Evolutionary conservation across 352 stramenopile genomes (phyloP).

Genomic region (Pythium monospermum): DNA sequence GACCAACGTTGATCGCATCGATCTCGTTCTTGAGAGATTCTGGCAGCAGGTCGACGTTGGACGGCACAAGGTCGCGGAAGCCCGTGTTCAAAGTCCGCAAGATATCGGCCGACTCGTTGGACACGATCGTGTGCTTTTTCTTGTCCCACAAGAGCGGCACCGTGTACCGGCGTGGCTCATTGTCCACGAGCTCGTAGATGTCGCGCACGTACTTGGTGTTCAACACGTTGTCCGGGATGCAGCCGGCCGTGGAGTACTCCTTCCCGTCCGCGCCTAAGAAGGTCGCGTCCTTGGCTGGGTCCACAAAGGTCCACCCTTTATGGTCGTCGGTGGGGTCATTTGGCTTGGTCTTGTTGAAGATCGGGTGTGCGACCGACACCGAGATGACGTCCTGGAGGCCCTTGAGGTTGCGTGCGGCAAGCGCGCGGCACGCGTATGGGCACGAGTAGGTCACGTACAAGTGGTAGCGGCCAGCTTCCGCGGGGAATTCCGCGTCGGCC

Average conservation of each 20-base stretch:
- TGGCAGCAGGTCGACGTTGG: slow-evolving; percentile 86
- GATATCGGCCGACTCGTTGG: slow-evolving; percentile 95
- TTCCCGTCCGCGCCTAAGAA: slow-evolving; percentile 26
- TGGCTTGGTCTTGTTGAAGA: slow-evolving; percentile 39
- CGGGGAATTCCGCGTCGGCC: slow-evolving; percentile 25
- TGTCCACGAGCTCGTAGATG: slow-evolving; percentile 75
- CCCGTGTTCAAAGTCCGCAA: slow-evolving; percentile 92
- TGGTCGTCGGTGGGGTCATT: slow-evolving; percentile 44
- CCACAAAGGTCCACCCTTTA: slow-evolving; percentile 83
- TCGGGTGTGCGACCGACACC: slow-evolving; percentile 73
- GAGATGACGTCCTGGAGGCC: slow-evolving; percentile 88
- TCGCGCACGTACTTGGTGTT: slow-evolving; percentile 72
- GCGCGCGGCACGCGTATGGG: slow-evolving; percentile 57
- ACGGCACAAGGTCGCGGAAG: slow-evolving; percentile 82
- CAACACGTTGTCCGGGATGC: slow-evolving; percentile 55
- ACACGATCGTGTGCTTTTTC: slow-evolving; percentile 92
- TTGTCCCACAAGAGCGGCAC: slow-evolving; percentile 95
- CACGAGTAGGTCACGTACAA: slow-evolving; percentile 92
- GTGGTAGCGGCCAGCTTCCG: slow-evolving; percentile 79
- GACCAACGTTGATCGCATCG: slow-evolving; percentile 86
- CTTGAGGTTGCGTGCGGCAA: slow-evolving; percentile 85
- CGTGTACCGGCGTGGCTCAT: slow-evolving; percentile 81
- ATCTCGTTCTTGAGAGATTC: slow-evolving; percentile 68
- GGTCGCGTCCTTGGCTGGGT: slow-evolving; percentile 32
- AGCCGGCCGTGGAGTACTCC: slow-evolving; percentile 32